Conservation (phyloP, 768 basidiomycete species). For the Suillus decipiens region DNA sequence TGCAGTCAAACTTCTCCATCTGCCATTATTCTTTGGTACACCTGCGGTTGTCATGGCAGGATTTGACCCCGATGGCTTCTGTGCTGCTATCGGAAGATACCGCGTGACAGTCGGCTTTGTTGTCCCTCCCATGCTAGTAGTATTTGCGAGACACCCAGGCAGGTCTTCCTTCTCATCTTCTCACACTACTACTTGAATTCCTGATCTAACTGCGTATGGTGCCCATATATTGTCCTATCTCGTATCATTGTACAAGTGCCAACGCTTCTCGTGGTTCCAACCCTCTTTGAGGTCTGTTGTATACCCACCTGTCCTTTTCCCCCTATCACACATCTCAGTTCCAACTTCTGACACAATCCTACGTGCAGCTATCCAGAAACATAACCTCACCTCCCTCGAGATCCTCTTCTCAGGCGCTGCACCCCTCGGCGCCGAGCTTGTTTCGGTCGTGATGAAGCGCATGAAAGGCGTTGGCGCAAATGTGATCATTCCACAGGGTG, state of each 20-base stretch:
- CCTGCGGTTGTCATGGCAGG: constrained; percentile 60
- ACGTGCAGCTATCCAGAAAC: constrained; percentile 56
- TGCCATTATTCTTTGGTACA: constrained; percentile 51
- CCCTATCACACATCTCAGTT: not conserved
- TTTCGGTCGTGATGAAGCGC: constrained; percentile 44
- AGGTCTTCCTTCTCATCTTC: constrained; percentile 24
- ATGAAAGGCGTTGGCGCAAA: constrained; percentile 44
- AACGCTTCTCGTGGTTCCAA: not conserved
- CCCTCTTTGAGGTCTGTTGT: not conserved
- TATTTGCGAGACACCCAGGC: constrained; percentile 70
- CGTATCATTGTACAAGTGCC: not conserved
- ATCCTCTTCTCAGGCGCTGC: constrained; percentile 77
- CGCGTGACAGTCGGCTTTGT: constrained; percentile 57
- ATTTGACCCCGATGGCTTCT: constrained; percentile 74
- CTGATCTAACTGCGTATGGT: not conserved
- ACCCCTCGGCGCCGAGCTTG: constrained; percentile 68
- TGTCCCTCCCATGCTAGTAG: constrained; percentile 85
- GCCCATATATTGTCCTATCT: not conserved
- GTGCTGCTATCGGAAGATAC: constrained; percentile 65
- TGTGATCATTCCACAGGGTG: constrained; percentile 55
- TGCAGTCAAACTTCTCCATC: constrained; percentile 60
- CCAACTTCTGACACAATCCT: constrained; percentile 6
- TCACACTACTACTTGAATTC: not conserved
- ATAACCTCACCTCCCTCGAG: constrained; percentile 62
- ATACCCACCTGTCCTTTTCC: not conserved